Conservation (phyloP, 2,329 filamentous ascomycete species). For the Metarhizium anisopliae region DNA sequence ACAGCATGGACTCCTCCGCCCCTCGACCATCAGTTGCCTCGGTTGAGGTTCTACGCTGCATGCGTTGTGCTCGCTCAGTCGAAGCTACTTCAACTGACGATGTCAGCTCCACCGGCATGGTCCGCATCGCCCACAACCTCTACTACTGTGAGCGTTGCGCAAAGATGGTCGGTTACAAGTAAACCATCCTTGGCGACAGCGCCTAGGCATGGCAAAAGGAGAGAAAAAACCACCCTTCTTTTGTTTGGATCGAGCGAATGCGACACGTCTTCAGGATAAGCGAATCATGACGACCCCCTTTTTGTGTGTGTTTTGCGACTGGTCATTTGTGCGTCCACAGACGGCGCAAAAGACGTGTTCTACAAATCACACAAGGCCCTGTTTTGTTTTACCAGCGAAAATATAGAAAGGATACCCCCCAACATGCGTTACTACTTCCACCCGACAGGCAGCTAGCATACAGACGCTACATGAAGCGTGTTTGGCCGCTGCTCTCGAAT, state of each 20-base stretch:
- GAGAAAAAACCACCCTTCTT: neutral
- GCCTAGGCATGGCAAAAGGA: neutral
- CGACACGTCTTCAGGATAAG: neutral
- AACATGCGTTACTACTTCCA: neutral
- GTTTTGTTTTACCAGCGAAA: neutral
- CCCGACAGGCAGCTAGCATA: neutral
- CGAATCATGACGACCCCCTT: neutral
- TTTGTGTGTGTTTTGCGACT: neutral
- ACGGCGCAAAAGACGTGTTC: neutral
- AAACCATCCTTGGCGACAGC: conserved; percentile 17
- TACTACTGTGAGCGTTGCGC: conserved; percentile 60
- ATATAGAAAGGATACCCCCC: conserved; percentile 6
- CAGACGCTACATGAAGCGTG: neutral
- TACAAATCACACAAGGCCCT: neutral
- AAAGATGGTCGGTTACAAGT: conserved; percentile 55
- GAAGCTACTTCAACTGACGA: conserved; percentile 55
- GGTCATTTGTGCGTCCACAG: neutral
- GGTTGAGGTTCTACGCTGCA: conserved; percentile 53
- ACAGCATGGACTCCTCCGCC: conserved; percentile 39
- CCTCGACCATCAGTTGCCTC: conserved; percentile 34
- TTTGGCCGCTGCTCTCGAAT: neutral
- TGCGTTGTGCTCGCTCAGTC: conserved; percentile 50
- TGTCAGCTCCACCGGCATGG: conserved; percentile 49
- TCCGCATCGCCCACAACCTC: conserved; percentile 54
- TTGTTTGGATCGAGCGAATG: neutral